Percentiles rank a stretch among this genome's conserved stretches.
phyloP scores from a whole-genome alignment of 257 asterid species.

The Ophiorrhiza pumila region DNA sequence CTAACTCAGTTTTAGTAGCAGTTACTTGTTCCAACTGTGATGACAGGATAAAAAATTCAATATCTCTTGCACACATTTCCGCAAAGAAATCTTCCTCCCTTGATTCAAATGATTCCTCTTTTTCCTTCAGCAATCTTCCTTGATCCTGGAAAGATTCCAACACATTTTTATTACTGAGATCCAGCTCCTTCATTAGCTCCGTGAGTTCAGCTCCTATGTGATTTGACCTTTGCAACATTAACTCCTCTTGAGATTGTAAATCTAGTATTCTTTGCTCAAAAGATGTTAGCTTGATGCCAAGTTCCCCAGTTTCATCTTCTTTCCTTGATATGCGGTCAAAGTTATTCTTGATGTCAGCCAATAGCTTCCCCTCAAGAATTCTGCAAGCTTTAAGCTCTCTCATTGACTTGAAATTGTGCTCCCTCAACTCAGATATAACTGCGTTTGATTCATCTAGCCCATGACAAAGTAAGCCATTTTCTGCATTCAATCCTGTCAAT shows the following conservation, averaged over 20 bases:
- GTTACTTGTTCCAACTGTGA: slow-evolving; percentile 51
- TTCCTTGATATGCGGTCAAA: slow-evolving; percentile 67
- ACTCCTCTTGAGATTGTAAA: slow-evolving; percentile 73
- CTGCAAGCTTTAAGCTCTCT: slow-evolving; percentile 86
- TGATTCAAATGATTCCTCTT: slow-evolving; percentile 41
- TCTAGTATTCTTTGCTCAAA: slow-evolving; percentile 69
- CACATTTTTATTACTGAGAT: slow-evolving; percentile 49
- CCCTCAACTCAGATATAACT: slow-evolving; percentile 64
- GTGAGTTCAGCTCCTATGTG: slow-evolving; percentile 75
- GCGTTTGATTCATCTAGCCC: slow-evolving; percentile 75
- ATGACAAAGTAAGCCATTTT: slow-evolving; percentile 77
- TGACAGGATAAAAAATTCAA: slow-evolving; percentile 52
- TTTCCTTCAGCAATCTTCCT: slow-evolving; percentile 57
- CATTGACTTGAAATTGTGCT: slow-evolving; percentile 60
- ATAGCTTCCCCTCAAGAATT: slow-evolving; percentile 66
- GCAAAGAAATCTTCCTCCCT: slow-evolving; percentile 54
- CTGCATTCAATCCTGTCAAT: slow-evolving; percentile 75
- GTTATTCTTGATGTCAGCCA: slow-evolving; percentile 65
- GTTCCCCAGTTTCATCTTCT: slow-evolving; percentile 68
- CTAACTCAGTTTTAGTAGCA: slow-evolving; percentile 36
- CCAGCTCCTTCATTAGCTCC: slow-evolving; percentile 63
- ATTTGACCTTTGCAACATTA: slow-evolving; percentile 73
- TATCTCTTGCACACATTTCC: slow-evolving; percentile 55
- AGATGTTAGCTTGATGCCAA: slow-evolving; percentile 51
- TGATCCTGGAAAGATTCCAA: slow-evolving; percentile 55